Base-by-base conservation (phyloP, 2,329 filamentous ascomycete species). In the Botrytis sinoallii region DNA sequence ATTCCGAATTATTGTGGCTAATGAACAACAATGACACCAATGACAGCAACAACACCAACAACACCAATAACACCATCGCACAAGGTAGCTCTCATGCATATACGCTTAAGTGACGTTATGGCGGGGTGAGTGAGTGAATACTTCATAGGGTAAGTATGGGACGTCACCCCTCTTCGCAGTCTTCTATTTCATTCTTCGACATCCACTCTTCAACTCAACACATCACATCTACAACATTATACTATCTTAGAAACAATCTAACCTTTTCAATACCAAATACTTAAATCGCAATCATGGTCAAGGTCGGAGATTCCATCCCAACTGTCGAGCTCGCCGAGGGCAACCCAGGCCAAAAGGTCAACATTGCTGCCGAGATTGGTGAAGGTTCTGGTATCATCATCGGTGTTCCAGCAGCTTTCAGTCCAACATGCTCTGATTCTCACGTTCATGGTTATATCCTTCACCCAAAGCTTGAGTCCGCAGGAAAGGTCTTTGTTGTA, bases 391-490 rank as follows among this genome's bases (percentile, higher is more conserved):
- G 93, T 74, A 84, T 98, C 77, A 91, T 98, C 81, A 88, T 98
- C 77, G 93, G 94, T 77, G 93, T 95, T 44, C 94, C 94, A 3
- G 93, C 92, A 65, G 93, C 93, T 72, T 95, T 94, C 84, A 88
- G 87, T 85, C 90, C 90, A 40, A 84, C 86, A 8, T 92, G 90
- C 84, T 90, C 88, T 38, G 86, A 88, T 77, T 85, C 85, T 64
- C 95, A 98, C 82, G 87, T 98, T 65, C 95, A 95, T 1, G 93
- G 93, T 73, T 98, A 94, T 84, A 91, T 97, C 82, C 90, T 89
- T 81, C 92, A 93, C 81, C 87, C 91, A 73, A 90, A 91, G 82
- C 87, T 97, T 78, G 92, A 92, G 84, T 86, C 91, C 75, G 93
- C 92, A 46, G 94, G 94, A 67, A 88, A 92, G 80, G 93, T 97